Evolutionary conservation across 768 basidiomycete species (phyloP), one percentile per base, ranked within the genome.

Genomic region (Fistulinella prunicolor): DNA sequence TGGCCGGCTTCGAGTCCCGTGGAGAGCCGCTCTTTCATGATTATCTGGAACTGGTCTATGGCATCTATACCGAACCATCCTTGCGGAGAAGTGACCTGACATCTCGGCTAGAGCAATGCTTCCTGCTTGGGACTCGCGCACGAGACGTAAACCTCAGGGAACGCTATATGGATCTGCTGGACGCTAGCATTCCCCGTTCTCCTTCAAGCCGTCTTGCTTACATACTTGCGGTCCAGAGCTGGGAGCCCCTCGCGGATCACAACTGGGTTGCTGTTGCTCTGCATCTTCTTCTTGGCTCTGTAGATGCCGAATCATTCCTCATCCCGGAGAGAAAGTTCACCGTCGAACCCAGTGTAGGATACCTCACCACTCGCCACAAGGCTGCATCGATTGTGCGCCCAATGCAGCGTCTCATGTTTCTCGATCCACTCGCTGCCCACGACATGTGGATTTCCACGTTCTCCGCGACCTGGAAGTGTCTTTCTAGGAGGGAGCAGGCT

Each of bases 221-320:
- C 65, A 83, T 98, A 54, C 74, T 95, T 32, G 93, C 89, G 21
- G 86, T 94, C 14, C 95, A 98, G 67, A 92, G 77, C 58, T 99
- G 96, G 96, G 96, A 98, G 47, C 81, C 85, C 2, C 69, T 99
- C 17, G 82, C 89, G 3, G 93, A 95, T 51, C 82, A 89, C 46
- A 92, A 96, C 59, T 99, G 96, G 96, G 85, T 94, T 28, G 85
- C 89, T 55, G 77, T 98, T 17, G 92, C 94, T 14, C 73, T 97
- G 22, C 88, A 95, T 60, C 82, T 97, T 28, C 71, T 98, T 9
- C 78, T 98, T 16, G 89, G 91, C n/a, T 73, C 79, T n/a, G 71
- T 80, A 14, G 79, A 81, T 43, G 60, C 59, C 5, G 79, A 79
- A 34, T 44, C 59, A 24, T 58, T 61, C 47, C 72, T 67, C 65